Conservation (phyloP, 1,284 basidiomycete species). For the Cryptococcus wingfieldii region DNA sequence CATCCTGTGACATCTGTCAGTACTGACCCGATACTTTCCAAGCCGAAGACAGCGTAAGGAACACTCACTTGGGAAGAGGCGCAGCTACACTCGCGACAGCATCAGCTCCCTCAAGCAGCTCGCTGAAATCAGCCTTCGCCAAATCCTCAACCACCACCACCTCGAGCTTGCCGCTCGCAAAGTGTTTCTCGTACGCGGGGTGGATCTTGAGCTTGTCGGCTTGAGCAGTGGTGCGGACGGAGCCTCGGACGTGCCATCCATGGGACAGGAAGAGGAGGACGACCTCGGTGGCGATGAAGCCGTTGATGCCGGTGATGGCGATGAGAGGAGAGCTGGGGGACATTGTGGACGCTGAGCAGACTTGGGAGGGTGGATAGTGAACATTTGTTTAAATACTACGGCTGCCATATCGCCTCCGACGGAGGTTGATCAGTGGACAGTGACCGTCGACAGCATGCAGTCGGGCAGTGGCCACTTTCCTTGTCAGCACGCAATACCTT, state of each 20-base stretch:
- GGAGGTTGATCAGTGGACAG: too few relatives aligned
- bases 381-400: not conserved
- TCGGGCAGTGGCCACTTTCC: too few relatives aligned
- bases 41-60: not conserved
- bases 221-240: not conserved
- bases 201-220: not conserved
- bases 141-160: not conserved
- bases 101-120: not conserved
- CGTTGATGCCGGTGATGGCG: too few relatives aligned
- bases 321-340: too few relatives aligned
- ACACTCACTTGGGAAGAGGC: not conserved
- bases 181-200: not conserved
- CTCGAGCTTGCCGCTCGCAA: not conserved
- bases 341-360: too few relatives aligned
- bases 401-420: too few relatives aligned
- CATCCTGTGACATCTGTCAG: too few relatives aligned
- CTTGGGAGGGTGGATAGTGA: too few relatives aligned
- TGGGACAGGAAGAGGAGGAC: not conserved
- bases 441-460: too few relatives aligned
- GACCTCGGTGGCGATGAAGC: too few relatives aligned
- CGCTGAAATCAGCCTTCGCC: conserved; percentile 6
- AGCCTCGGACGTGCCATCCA: not conserved
- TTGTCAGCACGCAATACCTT: too few relatives aligned
- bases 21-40: too few relatives aligned
- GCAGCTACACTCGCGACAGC: not conserved